Conservation (phyloP, 176 grass and related monocot species). For the Triticum dicoccoides region DNA sequence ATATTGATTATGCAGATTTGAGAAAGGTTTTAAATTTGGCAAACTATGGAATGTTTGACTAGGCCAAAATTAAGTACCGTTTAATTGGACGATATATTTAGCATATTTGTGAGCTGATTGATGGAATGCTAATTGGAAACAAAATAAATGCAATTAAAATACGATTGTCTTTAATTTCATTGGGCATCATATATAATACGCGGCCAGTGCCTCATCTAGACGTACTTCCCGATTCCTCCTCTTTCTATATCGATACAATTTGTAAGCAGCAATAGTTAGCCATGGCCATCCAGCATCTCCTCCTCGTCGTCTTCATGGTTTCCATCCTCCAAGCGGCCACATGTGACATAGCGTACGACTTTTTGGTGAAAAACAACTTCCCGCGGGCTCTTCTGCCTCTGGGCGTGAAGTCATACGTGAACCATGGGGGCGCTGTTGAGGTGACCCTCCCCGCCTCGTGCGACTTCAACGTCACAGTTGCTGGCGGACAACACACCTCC, state of each 20-base stretch:
- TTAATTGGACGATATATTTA: not conserved
- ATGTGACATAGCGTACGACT: not conserved
- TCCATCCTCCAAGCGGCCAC: not conserved
- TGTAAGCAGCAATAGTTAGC: not conserved
- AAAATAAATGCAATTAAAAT: not conserved
- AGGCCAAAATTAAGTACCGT: not conserved
- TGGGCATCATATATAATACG: not conserved
- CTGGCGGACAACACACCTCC: not conserved
- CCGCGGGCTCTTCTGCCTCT: not conserved
- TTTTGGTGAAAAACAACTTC: slow-evolving; percentile 1
- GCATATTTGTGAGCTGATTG: not conserved
- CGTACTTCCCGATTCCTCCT: not conserved
- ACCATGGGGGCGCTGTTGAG: not conserved
- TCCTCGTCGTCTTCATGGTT: not conserved
- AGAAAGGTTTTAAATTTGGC: not conserved
- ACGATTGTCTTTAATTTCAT: not conserved
- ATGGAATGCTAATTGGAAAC: not conserved
- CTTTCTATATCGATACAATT: not conserved
- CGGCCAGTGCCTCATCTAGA: not conserved
- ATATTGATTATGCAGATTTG: not conserved
- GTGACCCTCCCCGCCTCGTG: not conserved
- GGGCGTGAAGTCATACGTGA: not conserved
- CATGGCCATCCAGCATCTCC: not conserved
- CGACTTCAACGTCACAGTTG: not conserved
- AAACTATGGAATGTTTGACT: not conserved